phyloP scores from a whole-genome alignment of 768 basidiomycete species.

The Leucocoprinus leucothites region DNA sequence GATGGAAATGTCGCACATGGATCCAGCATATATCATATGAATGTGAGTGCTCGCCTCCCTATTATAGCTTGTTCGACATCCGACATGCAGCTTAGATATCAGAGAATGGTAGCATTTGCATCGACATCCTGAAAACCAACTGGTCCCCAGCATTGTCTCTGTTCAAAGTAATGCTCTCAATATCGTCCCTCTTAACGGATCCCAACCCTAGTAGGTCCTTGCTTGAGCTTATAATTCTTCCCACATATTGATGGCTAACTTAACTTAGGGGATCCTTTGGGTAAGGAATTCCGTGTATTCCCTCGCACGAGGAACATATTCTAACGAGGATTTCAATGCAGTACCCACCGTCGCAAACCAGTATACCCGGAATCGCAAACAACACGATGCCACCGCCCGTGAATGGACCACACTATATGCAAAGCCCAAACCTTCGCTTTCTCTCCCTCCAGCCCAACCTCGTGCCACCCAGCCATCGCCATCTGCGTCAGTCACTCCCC shows the following conservation, averaged over 20 bases:
- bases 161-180: conserved; percentile 91
- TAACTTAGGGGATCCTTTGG: conserved; percentile 63
- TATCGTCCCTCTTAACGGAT: conserved; percentile 90
- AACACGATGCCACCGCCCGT: conserved; percentile 75
- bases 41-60: conserved; percentile 35
- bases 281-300: conserved; percentile 29
- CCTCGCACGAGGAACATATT: background rate
- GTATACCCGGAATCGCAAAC: conserved; percentile 59
- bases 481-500: background rate
- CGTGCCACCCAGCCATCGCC: conserved; percentile 16
- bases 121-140: conserved; percentile 89
- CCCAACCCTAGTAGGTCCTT: conserved; percentile 81
- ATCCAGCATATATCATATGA: conserved; percentile 84
- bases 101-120: conserved; percentile 75
- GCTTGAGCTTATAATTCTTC: background rate
- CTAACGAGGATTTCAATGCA: conserved; percentile 18
- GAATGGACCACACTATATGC: conserved; percentile 78
- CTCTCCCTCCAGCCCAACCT: conserved; percentile 23
- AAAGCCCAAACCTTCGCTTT: conserved; percentile 35
- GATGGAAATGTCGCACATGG: background rate
- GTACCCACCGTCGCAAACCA: conserved; percentile 74
- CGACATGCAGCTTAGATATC: conserved; percentile 47
- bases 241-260: conserved; percentile 1
- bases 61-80: background rate
- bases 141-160: conserved; percentile 95